These are phyloP conservation scores for Epichloe aotearoae DNA, from an alignment of 2,329 filamentous ascomycete genomes.

Conservation along the genomic window DNA sequence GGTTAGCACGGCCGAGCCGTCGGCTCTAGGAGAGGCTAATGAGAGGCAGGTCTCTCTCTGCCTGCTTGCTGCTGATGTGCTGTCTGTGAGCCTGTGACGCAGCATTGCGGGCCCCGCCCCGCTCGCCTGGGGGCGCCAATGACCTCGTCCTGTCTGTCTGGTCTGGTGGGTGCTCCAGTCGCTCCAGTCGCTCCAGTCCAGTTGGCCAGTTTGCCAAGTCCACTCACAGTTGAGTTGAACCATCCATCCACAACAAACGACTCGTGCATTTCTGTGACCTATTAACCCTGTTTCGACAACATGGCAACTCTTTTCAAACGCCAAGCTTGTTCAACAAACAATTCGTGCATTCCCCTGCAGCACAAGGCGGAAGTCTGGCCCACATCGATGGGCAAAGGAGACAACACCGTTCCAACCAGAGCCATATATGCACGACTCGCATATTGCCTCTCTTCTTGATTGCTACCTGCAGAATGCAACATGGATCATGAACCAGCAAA, in stretches of 20 bases:
- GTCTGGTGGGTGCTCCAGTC: no score
- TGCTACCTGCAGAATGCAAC: not conserved
- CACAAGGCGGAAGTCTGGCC: no score
- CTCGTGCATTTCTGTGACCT: not conserved
- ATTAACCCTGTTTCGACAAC: not conserved
- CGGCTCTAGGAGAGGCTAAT: no score
- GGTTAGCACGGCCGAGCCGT: not conserved
- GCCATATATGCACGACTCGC: not conserved
- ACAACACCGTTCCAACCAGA: not conserved
- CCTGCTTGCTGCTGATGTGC: not conserved
- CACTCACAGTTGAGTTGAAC: no score
- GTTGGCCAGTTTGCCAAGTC: no score
- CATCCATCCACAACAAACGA: not conserved
- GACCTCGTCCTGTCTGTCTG: no score
- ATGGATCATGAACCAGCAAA: not conserved
- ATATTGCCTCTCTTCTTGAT: no score
- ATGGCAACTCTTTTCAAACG: not conserved
- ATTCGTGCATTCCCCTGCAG: no score
- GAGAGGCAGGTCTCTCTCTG: no score
- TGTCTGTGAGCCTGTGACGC: not conserved
- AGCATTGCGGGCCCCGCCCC: not conserved
- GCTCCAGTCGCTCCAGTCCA: no score
- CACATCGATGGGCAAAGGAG: not conserved
- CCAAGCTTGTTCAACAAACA: not conserved
- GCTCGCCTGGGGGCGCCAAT: no score